phyloP scores from a whole-genome alignment of 2,329 filamentous ascomycete species.

The Geoglossum cookeanum region DNA sequence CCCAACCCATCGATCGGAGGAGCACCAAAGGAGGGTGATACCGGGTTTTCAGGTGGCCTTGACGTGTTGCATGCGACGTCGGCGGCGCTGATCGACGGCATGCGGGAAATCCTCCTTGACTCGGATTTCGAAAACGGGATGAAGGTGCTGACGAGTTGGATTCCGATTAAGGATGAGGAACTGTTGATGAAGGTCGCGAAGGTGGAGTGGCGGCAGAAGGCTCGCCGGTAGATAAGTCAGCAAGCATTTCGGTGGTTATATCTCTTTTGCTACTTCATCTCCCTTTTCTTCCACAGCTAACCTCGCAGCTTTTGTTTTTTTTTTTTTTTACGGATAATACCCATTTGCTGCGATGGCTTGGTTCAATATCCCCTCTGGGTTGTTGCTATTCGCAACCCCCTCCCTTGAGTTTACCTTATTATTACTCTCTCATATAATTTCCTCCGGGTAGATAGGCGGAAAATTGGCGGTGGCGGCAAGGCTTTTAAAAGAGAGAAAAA shows the following conservation, averaged over 20 bases:
- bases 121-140: slow-evolving; percentile 96
- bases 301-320: no score
- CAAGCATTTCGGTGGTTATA: slow-evolving; percentile 3
- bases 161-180: slow-evolving; percentile 87
- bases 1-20: slow-evolving; percentile 22
- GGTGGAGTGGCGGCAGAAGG: slow-evolving; percentile 61
- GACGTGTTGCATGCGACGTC: slow-evolving; percentile 81
- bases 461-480: no score
- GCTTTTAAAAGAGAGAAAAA: no score
- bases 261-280: background rate
- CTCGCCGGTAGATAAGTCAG: slow-evolving; percentile 23
- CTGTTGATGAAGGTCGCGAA: slow-evolving; percentile 77
- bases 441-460: no score
- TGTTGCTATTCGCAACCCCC: no score
- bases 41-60: slow-evolving; percentile 40
- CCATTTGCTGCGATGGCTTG: no score
- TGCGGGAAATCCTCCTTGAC: slow-evolving; percentile 71
- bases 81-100: slow-evolving; percentile 77
- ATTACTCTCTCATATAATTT: no score
- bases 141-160: slow-evolving; percentile 88
- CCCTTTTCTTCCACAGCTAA: no score
- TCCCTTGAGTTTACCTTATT: no score
- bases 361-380: no score
- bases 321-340: no score
- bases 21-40: slow-evolving; percentile 10